These are phyloP conservation scores for Candida glaebosa DNA, from an alignment of 805 yeast species.

Conservation along the genomic window DNA sequence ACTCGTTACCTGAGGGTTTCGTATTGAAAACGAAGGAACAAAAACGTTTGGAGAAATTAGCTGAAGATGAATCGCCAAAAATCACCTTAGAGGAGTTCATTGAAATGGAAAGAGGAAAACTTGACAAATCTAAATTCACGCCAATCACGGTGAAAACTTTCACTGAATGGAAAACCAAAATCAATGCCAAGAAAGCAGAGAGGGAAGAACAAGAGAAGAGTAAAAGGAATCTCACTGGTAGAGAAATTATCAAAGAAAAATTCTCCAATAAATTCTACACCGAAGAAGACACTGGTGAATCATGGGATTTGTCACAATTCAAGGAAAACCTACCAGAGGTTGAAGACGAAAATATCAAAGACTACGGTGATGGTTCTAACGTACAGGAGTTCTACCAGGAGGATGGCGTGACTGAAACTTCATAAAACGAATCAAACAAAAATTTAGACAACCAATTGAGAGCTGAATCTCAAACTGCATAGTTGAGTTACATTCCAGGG, in stretches of 20 bases:
- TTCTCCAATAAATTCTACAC: constrained; percentile 53
- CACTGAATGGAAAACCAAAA: constrained; percentile 75
- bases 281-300: constrained; percentile 52
- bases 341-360: constrained; percentile 50
- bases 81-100: constrained; percentile 94
- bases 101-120: constrained; percentile 84
- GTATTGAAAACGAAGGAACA: constrained; percentile 96
- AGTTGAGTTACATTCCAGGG: constrained; percentile 4
- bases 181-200: constrained; percentile 52
- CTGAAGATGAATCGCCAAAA: constrained; percentile 79
- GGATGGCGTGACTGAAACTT: constrained; percentile 1
- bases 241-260: constrained; percentile 62
- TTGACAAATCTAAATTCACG: constrained; percentile 72
- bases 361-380: constrained; percentile 65
- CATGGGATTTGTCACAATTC: constrained; percentile 57
- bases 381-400: constrained; percentile 24
- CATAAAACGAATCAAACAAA: not conserved
- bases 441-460: constrained; percentile 1
- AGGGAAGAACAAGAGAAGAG: constrained; percentile 31
- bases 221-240: constrained; percentile 55
- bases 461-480: constrained; percentile 3
- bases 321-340: constrained; percentile 53
- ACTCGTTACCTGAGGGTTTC: constrained; percentile 95
- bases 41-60: constrained; percentile 81
- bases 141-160: constrained; percentile 85